A percentile compares a stretch with the other conserved stretches of the same genome.
phyloP scores from a whole-genome alignment of 2,329 filamentous ascomycete species.

The Trichoderma guizhouense region DNA sequence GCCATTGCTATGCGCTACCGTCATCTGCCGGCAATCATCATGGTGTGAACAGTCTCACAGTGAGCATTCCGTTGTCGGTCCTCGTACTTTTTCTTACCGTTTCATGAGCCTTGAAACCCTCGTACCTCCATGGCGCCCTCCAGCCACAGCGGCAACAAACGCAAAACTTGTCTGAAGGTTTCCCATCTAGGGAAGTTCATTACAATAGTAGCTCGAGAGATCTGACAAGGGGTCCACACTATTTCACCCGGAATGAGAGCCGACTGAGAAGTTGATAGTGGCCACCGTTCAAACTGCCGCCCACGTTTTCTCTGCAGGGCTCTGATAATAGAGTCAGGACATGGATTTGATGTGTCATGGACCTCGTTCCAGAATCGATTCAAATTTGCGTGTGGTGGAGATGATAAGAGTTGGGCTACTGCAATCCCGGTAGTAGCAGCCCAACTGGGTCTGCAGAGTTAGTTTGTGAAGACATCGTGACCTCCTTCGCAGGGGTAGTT shows the following conservation, averaged over 20 bases:
- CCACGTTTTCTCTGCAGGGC: background rate
- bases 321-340: slow-evolving; percentile 1
- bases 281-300: background rate
- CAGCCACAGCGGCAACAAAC: slow-evolving; percentile 23
- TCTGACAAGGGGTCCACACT: slow-evolving; percentile 4
- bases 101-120: background rate
- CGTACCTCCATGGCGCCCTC: slow-evolving; percentile 1
- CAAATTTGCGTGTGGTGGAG: slow-evolving; percentile 5
- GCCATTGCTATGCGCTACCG: slow-evolving; percentile 14
- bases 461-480: slow-evolving; percentile 18
- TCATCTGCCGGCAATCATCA: background rate
- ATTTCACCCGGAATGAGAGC: slow-evolving; percentile 1
- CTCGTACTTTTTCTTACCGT: background rate
- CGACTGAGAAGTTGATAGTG: background rate
- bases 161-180: slow-evolving; percentile 26
- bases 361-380: slow-evolving; percentile 19
- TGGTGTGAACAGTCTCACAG: slow-evolving; percentile 13
- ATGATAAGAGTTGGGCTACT: slow-evolving; percentile 8
- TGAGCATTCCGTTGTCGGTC: slow-evolving; percentile 16
- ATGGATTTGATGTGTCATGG: slow-evolving; percentile 23
- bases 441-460: slow-evolving; percentile 7
- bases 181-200: slow-evolving; percentile 24
- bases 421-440: slow-evolving; percentile 11
- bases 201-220: slow-evolving; percentile 13
- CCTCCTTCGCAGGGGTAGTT: slow-evolving; percentile 11